Base-by-base conservation (phyloP, 2,329 filamentous ascomycete genomes). In the Waltergamsia citrina region DNA sequence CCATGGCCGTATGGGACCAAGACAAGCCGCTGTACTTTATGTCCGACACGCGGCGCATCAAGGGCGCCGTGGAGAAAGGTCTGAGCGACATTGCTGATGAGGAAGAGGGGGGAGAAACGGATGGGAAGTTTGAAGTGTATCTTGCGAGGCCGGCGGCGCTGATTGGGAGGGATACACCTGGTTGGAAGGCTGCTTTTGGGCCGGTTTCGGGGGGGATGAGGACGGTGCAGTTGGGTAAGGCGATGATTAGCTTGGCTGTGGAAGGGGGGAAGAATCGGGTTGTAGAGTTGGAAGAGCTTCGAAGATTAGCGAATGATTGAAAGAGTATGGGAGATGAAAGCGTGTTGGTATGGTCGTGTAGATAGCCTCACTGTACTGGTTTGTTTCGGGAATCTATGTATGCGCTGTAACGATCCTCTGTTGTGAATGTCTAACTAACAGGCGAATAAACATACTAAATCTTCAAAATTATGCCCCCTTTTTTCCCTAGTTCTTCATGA, bases 41-140 rank as follows among this genome's bases (percentile, higher is more conserved):
- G 31, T 40, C 43, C n/a, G 57, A 63, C 18, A 48, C 53, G 3
- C 52, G 59, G 20, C 52, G 46, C 20, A 51, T 59, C 37, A 59
- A 57, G 48, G 54, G 54, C n/a, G 49, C 57, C 38, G 53, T 54
- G 10, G 62, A 65, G 41, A 57, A 56, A 39, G 49, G 46, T 4
- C 51, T 67, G 23, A 57, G 50, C 35, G 52, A 58, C 4, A 41
- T 65, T 9, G 54, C 54, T 12, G 53, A 59, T 29, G 44, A 44
- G 17, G 52, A 59, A 6, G 12, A 20, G 29, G n/a, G n/a, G n/a
- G n/a, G n/a, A n/a, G n/a, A n/a, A n/a, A n/a, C n/a, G n/a, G n/a
- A n/a, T n/a, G n/a, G n/a, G n/a, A 43, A 37, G 10, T 55, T 66
- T 18, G 51, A 54, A 31, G 48, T 53, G n/a, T 57, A 50, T 41